These are phyloP conservation scores for Linnemannia zychae DNA, from an alignment of 192 early-diverging fungal species.

Conservation along the genomic window DNA sequence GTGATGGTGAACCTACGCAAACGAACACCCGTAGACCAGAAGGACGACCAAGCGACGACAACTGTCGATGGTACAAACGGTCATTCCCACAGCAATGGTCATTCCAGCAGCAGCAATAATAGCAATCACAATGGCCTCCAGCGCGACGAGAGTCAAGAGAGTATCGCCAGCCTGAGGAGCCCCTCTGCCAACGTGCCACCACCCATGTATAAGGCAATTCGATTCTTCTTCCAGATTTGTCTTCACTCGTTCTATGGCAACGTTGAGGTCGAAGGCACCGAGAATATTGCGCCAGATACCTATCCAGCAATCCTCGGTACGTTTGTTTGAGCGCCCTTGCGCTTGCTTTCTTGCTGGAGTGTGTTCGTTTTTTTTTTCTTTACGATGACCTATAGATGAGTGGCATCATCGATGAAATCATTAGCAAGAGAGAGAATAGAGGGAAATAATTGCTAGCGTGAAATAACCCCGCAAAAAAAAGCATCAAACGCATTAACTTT, in stretches of 20 bases:
- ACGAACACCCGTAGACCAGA: background rate
- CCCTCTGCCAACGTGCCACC: constrained; percentile 18
- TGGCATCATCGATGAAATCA: background rate
- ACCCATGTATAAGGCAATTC: constrained; percentile 48
- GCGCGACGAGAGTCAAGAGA: background rate
- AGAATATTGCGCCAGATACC: constrained; percentile 57
- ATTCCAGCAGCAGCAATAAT: background rate
- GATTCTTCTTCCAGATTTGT: constrained; percentile 58
- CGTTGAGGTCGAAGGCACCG: constrained; percentile 57
- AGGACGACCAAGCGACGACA: background rate
- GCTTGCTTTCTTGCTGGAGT: too few relatives aligned
- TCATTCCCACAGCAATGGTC: background rate
- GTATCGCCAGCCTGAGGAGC: background rate
- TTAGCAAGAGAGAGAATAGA: background rate
- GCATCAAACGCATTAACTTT: background rate
- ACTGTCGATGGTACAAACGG: background rate
- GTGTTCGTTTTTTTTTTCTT: background rate
- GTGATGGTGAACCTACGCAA: background rate
- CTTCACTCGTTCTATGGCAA: constrained; percentile 56
- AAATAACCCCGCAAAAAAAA: background rate
- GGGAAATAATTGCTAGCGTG: background rate
- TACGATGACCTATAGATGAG: background rate
- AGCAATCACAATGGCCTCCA: background rate
- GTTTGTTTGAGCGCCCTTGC: background rate
- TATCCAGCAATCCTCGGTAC: constrained; percentile 58